Evolutionary conservation across 257 asterid genomes (phyloP).

Genomic region (Penstemon eatonii): DNA sequence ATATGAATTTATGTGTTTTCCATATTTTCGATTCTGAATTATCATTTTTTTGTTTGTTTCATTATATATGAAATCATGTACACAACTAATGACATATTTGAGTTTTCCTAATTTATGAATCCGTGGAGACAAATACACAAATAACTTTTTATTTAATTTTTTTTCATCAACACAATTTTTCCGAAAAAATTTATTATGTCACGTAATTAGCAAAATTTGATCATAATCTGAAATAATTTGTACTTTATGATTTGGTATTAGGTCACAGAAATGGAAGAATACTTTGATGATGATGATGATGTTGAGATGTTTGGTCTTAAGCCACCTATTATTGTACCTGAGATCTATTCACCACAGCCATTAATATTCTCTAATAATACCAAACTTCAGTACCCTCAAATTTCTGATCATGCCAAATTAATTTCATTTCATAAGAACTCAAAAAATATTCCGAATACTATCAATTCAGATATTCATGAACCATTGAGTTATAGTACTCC

Average conservation of each 20-base stretch:
- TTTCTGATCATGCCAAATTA: constrained; percentile 1
- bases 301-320: constrained; percentile 30
- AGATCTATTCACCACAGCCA: constrained; percentile 24
- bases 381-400: neutral
- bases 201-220: neutral
- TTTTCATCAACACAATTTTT: neutral
- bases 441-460: neutral
- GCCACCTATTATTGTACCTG: constrained; percentile 35
- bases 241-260: neutral
- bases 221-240: neutral
- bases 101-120: too few relatives aligned
- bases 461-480: neutral
- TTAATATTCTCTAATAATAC: neutral
- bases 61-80: neutral
- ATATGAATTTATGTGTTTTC: neutral
- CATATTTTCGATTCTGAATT: neutral
- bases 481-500: constrained; percentile 6
- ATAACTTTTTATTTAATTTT: neutral
- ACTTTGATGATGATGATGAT: constrained; percentile 6
- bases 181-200: neutral
- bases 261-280: constrained; percentile 28
- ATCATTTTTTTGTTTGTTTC: neutral
- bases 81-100: neutral
- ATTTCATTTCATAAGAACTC: constrained; percentile 37
- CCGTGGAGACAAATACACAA: too few relatives aligned